Evolutionary conservation across 1,284 basidiomycete species (phyloP), one percentile per base, ranked within the genome.

Genomic region (Ganoderma boninense): DNA sequence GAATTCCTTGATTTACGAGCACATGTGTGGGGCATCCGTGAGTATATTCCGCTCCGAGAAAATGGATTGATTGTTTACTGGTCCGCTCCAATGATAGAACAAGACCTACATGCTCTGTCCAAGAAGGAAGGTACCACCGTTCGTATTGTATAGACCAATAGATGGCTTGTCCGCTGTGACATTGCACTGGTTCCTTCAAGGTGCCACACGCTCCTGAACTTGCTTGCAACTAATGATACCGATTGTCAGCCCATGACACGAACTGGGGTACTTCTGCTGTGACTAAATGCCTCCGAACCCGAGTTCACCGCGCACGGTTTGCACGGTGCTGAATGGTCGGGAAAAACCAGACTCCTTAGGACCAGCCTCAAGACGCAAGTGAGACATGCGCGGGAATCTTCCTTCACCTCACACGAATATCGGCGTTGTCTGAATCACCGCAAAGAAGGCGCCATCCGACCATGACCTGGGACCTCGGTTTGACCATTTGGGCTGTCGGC

Each of bases 21-120:
- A 63, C 91, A 94, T 78, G 91, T 94, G 18, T 94, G 92, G 93
- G 93, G 93, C 32, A 92, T 95, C 75, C 92, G 93, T 95, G 78
- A 85, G 93, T 91, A 14, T 52, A 35, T 16, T 20, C 23, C 7
- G 56, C 32, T 63, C 4, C 35, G 4, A 16, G 42, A 26, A 32
- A 23, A 52, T 14, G 13, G 56, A 35, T 16, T n/a, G 7, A 11
- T 49, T 56, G 49, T 4, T 40, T 52, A 40, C 42, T 32, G 23
- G 40, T 60, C 57, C 7, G 67, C 63, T 76, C 71, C 68, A 59
- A n/a, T 49, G 67, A 23, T 75, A 95, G 93, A 95, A 80, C 90
- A 94, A 87, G 93, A 95, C 75, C 76, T 95, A n/a, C 92, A 95
- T 76, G 82, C 90, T 18, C 74, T 94, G 49, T 86, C 87, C 38